Conservation (phyloP, 2,329 filamentous ascomycete genomes). For the Ophiostoma quercus region DNA sequence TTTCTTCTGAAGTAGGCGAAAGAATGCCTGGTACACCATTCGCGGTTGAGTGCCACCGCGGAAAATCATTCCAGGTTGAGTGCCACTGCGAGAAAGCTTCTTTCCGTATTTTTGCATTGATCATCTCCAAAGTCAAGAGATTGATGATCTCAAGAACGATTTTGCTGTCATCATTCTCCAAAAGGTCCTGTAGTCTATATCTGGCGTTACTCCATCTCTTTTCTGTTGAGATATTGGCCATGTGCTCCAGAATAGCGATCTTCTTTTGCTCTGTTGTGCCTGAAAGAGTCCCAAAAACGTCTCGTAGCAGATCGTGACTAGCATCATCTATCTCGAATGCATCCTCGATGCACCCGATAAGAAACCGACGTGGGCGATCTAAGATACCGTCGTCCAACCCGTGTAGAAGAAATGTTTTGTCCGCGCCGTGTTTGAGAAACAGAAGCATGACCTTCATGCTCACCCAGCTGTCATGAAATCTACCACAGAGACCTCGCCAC, state of each 20-base stretch:
- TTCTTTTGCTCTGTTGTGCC: not conserved
- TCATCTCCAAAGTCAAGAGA: not conserved
- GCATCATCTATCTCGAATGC: not conserved
- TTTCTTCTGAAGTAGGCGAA: not conserved
- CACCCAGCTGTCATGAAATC: no score
- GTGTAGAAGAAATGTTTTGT: not conserved
- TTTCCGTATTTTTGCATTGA: not conserved
- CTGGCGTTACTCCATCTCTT: no score
- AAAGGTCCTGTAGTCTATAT: not conserved
- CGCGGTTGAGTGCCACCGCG: not conserved
- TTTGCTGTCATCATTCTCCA: accelerated
- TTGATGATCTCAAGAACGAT: not conserved
- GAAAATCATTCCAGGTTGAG: not conserved
- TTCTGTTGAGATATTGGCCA: not conserved
- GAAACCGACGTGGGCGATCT: not conserved
- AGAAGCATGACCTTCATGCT: no score
- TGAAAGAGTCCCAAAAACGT: not conserved
- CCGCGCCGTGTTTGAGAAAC: not conserved
- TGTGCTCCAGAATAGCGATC: not conserved
- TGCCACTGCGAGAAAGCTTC: not conserved
- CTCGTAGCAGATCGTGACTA: not conserved
- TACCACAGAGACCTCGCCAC: not conserved
- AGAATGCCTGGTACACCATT: not conserved
- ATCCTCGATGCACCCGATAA: not conserved
- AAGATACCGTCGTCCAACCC: not conserved